A percentile compares a stretch with the other conserved stretches of the same genome.
These are phyloP conservation scores for Yamadazyma diospyri DNA, from an alignment of 1,139 yeast species.

Conservation along the genomic window DNA sequence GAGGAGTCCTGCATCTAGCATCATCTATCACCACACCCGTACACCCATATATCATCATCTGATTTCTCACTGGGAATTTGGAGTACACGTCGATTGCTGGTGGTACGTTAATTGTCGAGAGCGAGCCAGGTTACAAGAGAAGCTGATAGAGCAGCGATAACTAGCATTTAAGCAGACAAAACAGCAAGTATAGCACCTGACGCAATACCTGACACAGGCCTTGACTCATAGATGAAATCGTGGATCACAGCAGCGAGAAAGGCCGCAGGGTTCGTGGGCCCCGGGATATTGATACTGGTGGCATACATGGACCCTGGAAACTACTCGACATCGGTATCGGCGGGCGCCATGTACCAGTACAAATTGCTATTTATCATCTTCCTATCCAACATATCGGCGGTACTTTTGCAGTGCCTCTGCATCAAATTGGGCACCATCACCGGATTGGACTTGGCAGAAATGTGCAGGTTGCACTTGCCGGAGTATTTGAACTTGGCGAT, in stretches of 20 bases:
- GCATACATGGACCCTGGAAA: constrained; percentile 85
- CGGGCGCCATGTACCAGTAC: constrained; percentile 71
- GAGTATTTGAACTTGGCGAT: constrained; percentile 51
- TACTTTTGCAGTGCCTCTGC: constrained; percentile 65
- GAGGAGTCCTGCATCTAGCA: too few relatives aligned
- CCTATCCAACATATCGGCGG: constrained; percentile 68
- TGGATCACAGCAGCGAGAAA: constrained; percentile 36
- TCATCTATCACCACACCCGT: too few relatives aligned
- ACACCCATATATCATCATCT: too few relatives aligned
- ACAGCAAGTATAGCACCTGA: too few relatives aligned
- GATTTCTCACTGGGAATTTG: too few relatives aligned
- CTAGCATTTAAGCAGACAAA: too few relatives aligned
- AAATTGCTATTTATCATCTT: constrained; percentile 60
- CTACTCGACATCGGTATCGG: constrained; percentile 74
- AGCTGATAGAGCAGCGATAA: too few relatives aligned
- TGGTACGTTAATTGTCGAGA: too few relatives aligned
- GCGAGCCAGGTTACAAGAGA: too few relatives aligned
- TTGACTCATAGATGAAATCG: too few relatives aligned
- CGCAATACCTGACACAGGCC: too few relatives aligned
- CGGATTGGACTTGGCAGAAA: constrained; percentile 73
- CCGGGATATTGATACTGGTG: constrained; percentile 74
- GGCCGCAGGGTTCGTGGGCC: constrained; percentile 66
- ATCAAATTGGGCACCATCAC: constrained; percentile 76
- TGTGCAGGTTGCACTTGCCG: constrained; percentile 65
- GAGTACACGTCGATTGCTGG: too few relatives aligned